Percentiles rank a stretch among this genome's conserved stretches.
Conservation (phyloP, 768 basidiomycete genomes). For the Podaxis sp. region DNA sequence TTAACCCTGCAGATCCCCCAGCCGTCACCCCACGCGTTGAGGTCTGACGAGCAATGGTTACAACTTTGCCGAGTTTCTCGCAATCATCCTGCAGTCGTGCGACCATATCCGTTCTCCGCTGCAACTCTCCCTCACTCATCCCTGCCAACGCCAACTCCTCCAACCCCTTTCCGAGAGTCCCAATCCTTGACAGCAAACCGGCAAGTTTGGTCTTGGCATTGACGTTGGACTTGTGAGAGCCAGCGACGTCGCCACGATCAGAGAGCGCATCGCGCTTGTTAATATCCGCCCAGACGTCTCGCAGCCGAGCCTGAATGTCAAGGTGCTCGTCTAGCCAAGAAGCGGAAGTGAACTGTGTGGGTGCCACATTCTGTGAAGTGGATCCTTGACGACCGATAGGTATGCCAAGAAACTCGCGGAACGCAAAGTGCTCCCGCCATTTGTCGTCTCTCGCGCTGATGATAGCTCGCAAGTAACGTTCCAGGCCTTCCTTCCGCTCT, state of each 20-base stretch:
- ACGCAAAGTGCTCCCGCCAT: conserved; percentile 79
- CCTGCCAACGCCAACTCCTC: conserved; percentile 63
- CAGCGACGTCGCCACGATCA: conserved; percentile 68
- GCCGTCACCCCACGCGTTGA: conserved; percentile 32
- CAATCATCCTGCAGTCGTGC: conserved; percentile 88
- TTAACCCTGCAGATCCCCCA: conserved; percentile 28
- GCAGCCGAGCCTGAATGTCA: conserved; percentile 71
- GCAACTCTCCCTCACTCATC: conserved; percentile 90
- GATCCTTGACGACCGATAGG: conserved; percentile 59
- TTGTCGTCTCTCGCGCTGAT: conserved; percentile 75
- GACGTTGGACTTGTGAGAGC: conserved; percentile 78
- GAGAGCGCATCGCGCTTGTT: conserved; percentile 86
- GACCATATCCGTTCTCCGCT: conserved; percentile 86
- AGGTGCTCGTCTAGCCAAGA: conserved; percentile 91
- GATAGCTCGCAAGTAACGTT: conserved; percentile 85
- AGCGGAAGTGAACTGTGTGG: conserved; percentile 63
- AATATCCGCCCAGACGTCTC: conserved; percentile 83
- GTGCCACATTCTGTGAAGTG: conserved; percentile 25
- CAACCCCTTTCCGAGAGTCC: conserved; percentile 67
- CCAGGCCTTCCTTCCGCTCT: conserved; percentile 75
- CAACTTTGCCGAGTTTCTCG: conserved; percentile 84
- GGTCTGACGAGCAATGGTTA: conserved; percentile 67
- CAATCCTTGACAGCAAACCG: conserved; percentile 71
- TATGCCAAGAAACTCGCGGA: conserved; percentile 86
- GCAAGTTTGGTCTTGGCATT: conserved; percentile 86